Percentiles rank a stretch among this genome's conserved stretches.
phyloP scores from a whole-genome alignment of 768 basidiomycete species.

The Leucocoprinus birnbaumii region DNA sequence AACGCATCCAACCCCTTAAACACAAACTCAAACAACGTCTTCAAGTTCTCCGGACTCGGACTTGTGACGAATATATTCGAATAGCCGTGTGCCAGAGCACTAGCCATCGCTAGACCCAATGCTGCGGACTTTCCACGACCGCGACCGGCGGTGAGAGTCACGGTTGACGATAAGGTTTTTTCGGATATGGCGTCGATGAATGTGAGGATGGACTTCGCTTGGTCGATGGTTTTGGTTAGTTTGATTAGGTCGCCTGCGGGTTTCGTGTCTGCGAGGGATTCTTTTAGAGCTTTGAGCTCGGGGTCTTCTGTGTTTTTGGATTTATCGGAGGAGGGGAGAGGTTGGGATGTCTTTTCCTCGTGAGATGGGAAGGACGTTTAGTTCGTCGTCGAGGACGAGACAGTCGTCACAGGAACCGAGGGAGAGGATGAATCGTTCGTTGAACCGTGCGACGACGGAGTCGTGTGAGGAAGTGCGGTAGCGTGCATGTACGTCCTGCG shows the following conservation, averaged over 20 bases:
- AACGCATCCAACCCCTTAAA: conserved; percentile 95
- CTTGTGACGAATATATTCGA: conserved; percentile 98
- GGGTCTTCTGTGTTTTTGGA: conserved; percentile 39
- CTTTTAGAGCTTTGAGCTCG: conserved; percentile 77
- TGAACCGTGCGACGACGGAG: conserved; percentile 90
- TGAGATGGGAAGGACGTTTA: conserved; percentile 95
- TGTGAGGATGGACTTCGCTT: conserved; percentile 90
- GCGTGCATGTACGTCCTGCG: conserved; percentile 92
- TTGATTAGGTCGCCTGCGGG: conserved; percentile 88
- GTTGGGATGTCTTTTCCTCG: conserved; percentile 89
- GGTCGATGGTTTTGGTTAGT: conserved; percentile 89
- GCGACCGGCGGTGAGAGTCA: conserved; percentile 91
- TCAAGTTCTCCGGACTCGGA: conserved; percentile 96
- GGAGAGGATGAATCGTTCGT: conserved; percentile 98
- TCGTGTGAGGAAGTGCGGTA: conserved; percentile 93
- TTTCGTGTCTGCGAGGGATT: conserved; percentile 75
- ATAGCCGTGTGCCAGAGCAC: conserved; percentile 91
- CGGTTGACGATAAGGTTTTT: conserved; percentile 91
- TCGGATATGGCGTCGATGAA: conserved; percentile 93
- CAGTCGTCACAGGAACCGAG: conserved; percentile 92
- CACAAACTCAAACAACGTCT: conserved; percentile 96
- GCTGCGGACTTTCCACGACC: conserved; percentile 97
- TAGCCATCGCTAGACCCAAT: conserved; percentile 91
- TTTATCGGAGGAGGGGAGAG: conserved; percentile 41
- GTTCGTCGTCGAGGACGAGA: conserved; percentile 93